Percentiles rank a stretch among this genome's conserved stretches.
These are phyloP conservation scores for Pontederia paniculata DNA, from an alignment of 176 grass and related monocot genomes.

Conservation along the genomic window DNA sequence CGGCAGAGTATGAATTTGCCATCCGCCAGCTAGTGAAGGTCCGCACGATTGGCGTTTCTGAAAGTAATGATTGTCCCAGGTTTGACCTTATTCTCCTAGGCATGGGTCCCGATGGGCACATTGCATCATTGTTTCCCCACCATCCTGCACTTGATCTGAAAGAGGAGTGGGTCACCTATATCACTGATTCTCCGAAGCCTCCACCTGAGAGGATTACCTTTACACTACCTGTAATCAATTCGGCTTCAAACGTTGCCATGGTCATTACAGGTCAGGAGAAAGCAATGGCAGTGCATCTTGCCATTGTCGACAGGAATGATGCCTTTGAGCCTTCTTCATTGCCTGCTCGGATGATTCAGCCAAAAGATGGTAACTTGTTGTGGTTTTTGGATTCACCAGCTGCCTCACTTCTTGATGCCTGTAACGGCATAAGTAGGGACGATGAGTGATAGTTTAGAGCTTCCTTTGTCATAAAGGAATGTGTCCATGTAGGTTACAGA, in stretches of 20 bases:
- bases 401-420: conserved; percentile 26
- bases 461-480: no score
- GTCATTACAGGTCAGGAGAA: conserved; percentile 47
- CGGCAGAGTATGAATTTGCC: conserved; percentile 59
- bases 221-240: conserved; percentile 85
- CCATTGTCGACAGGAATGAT: conserved; percentile 21
- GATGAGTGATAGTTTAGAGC: background rate
- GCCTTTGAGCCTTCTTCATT: conserved; percentile 11
- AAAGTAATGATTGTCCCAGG: conserved; percentile 63
- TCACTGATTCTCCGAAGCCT: conserved; percentile 54
- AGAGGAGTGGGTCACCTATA: conserved; percentile 82
- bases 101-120: conserved; percentile 64
- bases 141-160: conserved; percentile 42
- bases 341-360: conserved; percentile 53
- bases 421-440: background rate
- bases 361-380: conserved; percentile 52
- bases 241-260: conserved; percentile 63
- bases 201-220: conserved; percentile 91
- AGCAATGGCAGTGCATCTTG: conserved; percentile 22
- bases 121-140: conserved; percentile 69
- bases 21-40: conserved; percentile 80
- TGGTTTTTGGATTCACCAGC: conserved; percentile 80
- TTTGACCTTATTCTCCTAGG: conserved; percentile 70
- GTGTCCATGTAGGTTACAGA: background rate
- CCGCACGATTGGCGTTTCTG: conserved; percentile 56